Conservation (phyloP, 495 filamentous ascomycete species). For the Thermochaetoides thermophila region DNA sequence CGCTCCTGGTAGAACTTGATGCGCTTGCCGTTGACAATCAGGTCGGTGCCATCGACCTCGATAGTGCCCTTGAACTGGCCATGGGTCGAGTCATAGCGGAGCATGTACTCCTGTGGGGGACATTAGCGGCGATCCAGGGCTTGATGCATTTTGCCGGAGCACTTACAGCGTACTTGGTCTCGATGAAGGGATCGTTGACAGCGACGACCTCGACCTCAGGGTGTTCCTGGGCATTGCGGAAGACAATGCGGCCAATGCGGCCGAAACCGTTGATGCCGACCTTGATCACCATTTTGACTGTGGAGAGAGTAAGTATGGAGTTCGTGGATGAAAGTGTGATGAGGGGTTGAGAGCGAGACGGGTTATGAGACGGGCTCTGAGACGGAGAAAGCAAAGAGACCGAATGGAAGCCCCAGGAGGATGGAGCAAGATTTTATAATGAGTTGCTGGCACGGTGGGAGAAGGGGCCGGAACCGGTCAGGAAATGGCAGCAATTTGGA, state of each 20-base stretch:
- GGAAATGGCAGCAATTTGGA: constrained; percentile 2
- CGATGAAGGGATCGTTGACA: constrained; percentile 99
- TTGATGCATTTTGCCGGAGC: no score
- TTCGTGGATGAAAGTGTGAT: background rate
- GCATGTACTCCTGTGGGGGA: constrained; percentile 97
- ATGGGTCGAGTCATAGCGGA: constrained; percentile 97
- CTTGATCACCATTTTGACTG: constrained; percentile 40
- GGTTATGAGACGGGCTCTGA: constrained; percentile 8
- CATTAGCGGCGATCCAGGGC: no score
- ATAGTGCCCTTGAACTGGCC: constrained; percentile 90
- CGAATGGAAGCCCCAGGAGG: background rate
- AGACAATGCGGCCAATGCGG: constrained; percentile 93
- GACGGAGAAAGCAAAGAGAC: constrained; percentile 8
- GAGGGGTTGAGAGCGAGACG: constrained; percentile 1
- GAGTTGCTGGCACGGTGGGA: constrained; percentile 3
- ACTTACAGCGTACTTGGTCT: constrained; percentile 92
- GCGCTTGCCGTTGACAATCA: constrained; percentile 87
- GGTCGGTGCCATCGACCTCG: constrained; percentile 54
- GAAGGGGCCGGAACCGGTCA: constrained; percentile 6
- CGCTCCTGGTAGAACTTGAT: constrained; percentile 92
- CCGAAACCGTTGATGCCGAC: constrained; percentile 99
- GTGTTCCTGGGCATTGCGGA: constrained; percentile 63
- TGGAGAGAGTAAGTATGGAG: constrained; percentile 4
- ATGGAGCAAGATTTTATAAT: constrained; percentile 18
- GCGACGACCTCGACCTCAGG: constrained; percentile 77